Conservation (phyloP, 305 asterid species). For the Petunia hybrid region DNA sequence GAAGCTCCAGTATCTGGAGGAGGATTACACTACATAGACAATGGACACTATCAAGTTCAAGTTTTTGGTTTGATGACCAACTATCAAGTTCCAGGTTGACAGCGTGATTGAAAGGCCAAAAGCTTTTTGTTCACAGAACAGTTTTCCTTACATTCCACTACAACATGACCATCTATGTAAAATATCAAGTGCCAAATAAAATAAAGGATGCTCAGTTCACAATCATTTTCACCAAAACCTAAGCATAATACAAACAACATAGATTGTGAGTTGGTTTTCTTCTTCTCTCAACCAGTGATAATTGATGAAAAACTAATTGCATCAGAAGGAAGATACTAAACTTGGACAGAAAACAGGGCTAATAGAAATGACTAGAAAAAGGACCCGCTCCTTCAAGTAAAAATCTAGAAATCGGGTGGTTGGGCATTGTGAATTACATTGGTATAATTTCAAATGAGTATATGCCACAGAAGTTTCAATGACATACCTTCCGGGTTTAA, state of each 20-base stretch:
- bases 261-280: constrained; percentile 12
- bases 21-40: too few species aligned
- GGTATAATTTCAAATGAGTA: background rate
- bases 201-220: constrained; percentile 20
- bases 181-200: background rate
- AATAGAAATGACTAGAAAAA: constrained; percentile 5
- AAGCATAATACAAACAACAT: constrained; percentile 12
- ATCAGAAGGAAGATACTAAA: background rate
- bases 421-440: background rate
- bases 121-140: background rate
- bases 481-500: constrained; percentile 76
- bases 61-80: background rate
- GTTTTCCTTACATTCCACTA: background rate
- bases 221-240: background rate
- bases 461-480: background rate
- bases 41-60: background rate
- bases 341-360: background rate
- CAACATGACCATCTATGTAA: background rate
- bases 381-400: background rate
- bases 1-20: too few species aligned
- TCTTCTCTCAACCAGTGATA: background rate
- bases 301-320: constrained; percentile 23
- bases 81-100: background rate
- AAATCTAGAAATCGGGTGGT: constrained; percentile 15
- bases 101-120: background rate